These are phyloP conservation scores for Geranium brycei DNA, from an alignment of 345 rosid species.

Conservation along the genomic window DNA sequence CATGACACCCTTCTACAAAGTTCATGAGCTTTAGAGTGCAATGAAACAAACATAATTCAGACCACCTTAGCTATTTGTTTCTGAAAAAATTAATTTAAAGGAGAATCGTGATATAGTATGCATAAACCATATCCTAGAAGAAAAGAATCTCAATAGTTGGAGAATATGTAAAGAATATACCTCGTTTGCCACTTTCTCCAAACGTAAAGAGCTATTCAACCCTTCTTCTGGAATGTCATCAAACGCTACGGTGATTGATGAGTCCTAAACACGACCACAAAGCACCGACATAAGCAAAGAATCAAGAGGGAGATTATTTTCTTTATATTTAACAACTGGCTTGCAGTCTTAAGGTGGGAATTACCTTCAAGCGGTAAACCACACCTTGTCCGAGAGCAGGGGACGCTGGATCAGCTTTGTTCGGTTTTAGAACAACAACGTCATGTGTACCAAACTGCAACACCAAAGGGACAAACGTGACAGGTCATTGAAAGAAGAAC, in stretches of 20 bases:
- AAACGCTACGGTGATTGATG: constrained; percentile 77
- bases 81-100: not conserved
- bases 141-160: not conserved
- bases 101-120: not conserved
- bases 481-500: constrained; percentile 1
- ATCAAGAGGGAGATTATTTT: constrained; percentile 2
- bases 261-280: constrained; percentile 32
- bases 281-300: constrained; percentile 3
- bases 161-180: constrained; percentile 14
- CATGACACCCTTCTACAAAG: not conserved
- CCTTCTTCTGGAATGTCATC: constrained; percentile 93
- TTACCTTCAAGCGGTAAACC: constrained; percentile 70
- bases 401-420: constrained; percentile 72
- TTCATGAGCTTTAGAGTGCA: not conserved
- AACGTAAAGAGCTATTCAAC: constrained; percentile 51
- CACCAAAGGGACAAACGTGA: constrained; percentile 1
- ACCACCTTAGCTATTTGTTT: not conserved
- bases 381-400: constrained; percentile 95
- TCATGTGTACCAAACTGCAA: constrained; percentile 82
- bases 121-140: not conserved
- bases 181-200: constrained; percentile 93
- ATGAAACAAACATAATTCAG: not conserved
- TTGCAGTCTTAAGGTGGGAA: constrained; percentile 3
- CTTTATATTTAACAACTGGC: not conserved
- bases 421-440: constrained; percentile 73